Evolutionary conservation across 495 filamentous ascomycete genomes (phyloP).

Genomic region (Friedmanniomyces endolithicus): DNA sequence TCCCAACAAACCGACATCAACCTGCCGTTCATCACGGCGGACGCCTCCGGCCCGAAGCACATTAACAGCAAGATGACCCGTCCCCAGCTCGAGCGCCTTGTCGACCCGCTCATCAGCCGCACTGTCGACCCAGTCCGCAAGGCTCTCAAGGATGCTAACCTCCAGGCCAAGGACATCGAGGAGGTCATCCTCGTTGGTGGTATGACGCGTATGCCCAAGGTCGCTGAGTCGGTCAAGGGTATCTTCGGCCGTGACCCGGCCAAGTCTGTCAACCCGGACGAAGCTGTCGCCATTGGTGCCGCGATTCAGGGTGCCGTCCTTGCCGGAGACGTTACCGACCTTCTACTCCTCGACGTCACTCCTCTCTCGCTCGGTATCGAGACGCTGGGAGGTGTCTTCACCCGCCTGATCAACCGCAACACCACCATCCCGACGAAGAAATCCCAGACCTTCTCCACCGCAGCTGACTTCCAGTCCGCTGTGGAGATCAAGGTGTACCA

Average conservation of each 20-base stretch:
- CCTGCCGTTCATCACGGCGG: slow-evolving; percentile 96
- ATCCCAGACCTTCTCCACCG: slow-evolving; percentile 96
- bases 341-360: slow-evolving; percentile 92
- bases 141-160: slow-evolving; percentile 91
- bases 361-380: slow-evolving; percentile 98
- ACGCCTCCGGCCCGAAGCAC: slow-evolving; percentile 88
- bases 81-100: slow-evolving; percentile 80
- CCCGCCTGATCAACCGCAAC: slow-evolving; percentile 98
- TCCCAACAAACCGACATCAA: slow-evolving; percentile 97
- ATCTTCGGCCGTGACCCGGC: slow-evolving; percentile 97
- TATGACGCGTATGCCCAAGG: slow-evolving; percentile 99
- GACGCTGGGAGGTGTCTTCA: slow-evolving; percentile 98
- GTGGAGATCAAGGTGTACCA: slow-evolving; percentile 99
- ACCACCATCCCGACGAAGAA: slow-evolving; percentile 99
- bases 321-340: slow-evolving; percentile 90
- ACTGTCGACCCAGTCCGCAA: slow-evolving; percentile 91
- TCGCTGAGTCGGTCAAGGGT: slow-evolving; percentile 89
- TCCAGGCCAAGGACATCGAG: slow-evolving; percentile 91
- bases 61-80: slow-evolving; percentile 93
- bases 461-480: slow-evolving; percentile 97
- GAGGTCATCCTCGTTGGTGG: slow-evolving; percentile 98
- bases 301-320: slow-evolving; percentile 97
- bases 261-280: slow-evolving; percentile 98
- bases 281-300: slow-evolving; percentile 97
- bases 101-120: slow-evolving; percentile 77